phyloP scores from a whole-genome alignment of 352 stramenopile species.

The Phytophthora niederhauseri region DNA sequence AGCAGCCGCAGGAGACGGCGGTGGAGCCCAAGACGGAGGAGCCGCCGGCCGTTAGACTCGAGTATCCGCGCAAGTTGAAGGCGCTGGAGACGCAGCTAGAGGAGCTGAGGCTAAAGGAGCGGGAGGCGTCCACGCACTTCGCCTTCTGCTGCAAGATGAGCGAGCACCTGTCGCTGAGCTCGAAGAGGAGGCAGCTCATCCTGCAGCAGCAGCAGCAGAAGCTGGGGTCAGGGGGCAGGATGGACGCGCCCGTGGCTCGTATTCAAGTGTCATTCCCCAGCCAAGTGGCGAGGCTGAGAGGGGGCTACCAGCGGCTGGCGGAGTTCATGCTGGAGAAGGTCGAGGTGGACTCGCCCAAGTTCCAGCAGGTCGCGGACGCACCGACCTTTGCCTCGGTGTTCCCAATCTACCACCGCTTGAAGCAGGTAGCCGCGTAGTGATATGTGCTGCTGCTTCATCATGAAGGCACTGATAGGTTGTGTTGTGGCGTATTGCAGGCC shows the following conservation, averaged over 20 bases:
- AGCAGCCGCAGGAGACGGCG: slow-evolving; percentile 2
- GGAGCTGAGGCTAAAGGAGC: slow-evolving; percentile 37
- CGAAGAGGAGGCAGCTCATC: slow-evolving; percentile 20
- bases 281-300: slow-evolving; percentile 39
- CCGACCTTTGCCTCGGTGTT: slow-evolving; percentile 51
- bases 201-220: slow-evolving; percentile 10
- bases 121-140: slow-evolving; percentile 43
- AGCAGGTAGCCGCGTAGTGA: slow-evolving; percentile 41
- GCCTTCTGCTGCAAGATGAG: slow-evolving; percentile 62
- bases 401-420: slow-evolving; percentile 54
- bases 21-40: slow-evolving; percentile 3
- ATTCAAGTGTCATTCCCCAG: slow-evolving; percentile 46
- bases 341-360: slow-evolving; percentile 26
- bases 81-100: slow-evolving; percentile 44
- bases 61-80: slow-evolving; percentile 61
- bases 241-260: slow-evolving; percentile 8
- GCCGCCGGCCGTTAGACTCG: slow-evolving; percentile 25
- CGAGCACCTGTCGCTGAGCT: slow-evolving; percentile 46
- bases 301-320: slow-evolving; percentile 39
- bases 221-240: slow-evolving; percentile 10
- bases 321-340: slow-evolving; percentile 45
- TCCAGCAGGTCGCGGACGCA: slow-evolving; percentile 34
- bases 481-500: slow-evolving; percentile 29
- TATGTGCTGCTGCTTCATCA: background rate
- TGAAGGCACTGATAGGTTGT: slow-evolving; percentile 1